Evolutionary conservation across 2,329 filamentous ascomycete species (phyloP).

Genomic region (Purpureocillium takamizusanense): DNA sequence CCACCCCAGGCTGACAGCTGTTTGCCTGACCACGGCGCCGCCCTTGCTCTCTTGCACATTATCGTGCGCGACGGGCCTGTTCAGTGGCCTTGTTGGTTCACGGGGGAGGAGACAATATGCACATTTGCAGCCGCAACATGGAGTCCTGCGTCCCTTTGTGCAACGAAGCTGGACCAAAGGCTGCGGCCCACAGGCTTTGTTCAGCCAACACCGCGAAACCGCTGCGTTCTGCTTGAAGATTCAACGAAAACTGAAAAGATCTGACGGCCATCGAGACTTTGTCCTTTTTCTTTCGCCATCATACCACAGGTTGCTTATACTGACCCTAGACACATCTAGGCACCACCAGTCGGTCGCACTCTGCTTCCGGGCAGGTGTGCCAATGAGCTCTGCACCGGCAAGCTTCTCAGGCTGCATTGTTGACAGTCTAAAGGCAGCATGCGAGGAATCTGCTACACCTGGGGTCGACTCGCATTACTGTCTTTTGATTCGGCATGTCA

Average conservation of each 20-base stretch:
- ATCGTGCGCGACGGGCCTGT: neutral
- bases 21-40: neutral
- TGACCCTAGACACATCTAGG: no score
- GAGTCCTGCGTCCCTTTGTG: slow-evolving; percentile 38
- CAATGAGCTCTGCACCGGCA: no score
- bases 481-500: no score
- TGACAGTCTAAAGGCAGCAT: no score
- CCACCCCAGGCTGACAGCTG: neutral
- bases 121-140: slow-evolving; percentile 36
- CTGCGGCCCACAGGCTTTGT: slow-evolving; percentile 39
- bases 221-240: slow-evolving; percentile 42
- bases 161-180: slow-evolving; percentile 49
- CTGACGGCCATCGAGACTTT: slow-evolving; percentile 36
- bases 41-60: slow-evolving; percentile 3
- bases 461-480: no score
- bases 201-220: slow-evolving; percentile 30
- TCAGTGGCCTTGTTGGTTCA: slow-evolving; percentile 1
- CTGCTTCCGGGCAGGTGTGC: no score
- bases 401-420: no score
- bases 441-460: no score
- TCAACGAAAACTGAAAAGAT: slow-evolving; percentile 63
- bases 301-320: no score
- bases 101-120: neutral
- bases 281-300: no score
- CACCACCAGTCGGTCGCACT: no score